A percentile compares a stretch with the other conserved stretches of the same genome.
Evolutionary conservation across 208 protist species (phyloP).

Genomic region (Crithidia mellificae): DNA sequence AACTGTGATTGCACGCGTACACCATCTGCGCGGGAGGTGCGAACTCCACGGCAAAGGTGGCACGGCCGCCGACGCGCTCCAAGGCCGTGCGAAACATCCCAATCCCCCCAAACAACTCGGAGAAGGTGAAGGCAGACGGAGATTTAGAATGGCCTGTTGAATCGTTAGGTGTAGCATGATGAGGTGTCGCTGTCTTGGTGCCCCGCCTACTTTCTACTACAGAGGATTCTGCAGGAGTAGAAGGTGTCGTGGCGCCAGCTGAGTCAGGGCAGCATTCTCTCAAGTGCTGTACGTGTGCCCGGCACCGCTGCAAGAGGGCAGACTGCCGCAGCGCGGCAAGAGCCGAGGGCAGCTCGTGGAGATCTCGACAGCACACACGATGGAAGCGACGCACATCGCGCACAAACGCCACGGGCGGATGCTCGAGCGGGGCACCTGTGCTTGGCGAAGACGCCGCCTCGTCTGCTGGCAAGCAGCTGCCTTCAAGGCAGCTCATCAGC

Average conservation of each 20-base stretch:
- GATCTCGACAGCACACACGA: constrained; percentile 37
- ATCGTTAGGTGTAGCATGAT: no score
- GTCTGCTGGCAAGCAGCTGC: no score
- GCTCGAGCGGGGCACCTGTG: no score
- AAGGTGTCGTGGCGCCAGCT: no score
- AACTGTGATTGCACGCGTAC: constrained; percentile 63
- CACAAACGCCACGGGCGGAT: constrained; percentile 41
- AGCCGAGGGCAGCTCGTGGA: constrained; percentile 33
- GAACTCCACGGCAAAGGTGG: constrained; percentile 73
- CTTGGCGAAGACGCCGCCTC: no score
- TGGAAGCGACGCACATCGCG: constrained; percentile 52
- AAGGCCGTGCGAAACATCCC: constrained; percentile 82
- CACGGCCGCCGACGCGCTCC: constrained; percentile 52
- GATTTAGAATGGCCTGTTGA: no score
- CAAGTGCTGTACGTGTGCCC: no score
- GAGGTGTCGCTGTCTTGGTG: no score
- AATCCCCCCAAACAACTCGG: constrained; percentile 90
- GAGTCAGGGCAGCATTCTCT: no score
- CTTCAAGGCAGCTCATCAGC: constrained; percentile 7
- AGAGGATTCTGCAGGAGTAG: no score
- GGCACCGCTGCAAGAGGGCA: constrained; percentile 12
- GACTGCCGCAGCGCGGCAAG: constrained; percentile 31
- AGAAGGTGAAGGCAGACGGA: constrained; percentile 62
- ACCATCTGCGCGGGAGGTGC: constrained; percentile 41
- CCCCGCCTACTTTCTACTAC: no score